Conservation (phyloP, 148 eudicot genomes). For the Arbutus unedo region DNA sequence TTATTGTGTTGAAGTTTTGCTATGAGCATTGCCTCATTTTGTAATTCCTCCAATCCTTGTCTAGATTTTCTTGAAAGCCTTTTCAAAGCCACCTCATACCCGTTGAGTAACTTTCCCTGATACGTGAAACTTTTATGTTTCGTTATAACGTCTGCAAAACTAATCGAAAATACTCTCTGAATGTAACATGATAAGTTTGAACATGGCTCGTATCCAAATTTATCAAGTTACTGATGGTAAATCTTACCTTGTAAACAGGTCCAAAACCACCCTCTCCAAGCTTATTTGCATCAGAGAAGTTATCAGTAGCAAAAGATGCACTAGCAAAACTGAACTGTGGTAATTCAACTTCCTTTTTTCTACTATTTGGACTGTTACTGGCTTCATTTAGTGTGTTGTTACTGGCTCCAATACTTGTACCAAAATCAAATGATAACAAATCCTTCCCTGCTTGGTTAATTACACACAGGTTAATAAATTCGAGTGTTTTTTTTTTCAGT, state of each 20-base stretch:
- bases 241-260: not conserved
- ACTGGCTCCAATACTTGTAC: not conserved
- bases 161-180: not conserved
- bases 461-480: not conserved
- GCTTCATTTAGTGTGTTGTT: not conserved
- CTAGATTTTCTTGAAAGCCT: not conserved
- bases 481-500: too few species aligned
- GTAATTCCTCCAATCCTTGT: constrained; percentile 9
- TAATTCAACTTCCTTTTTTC: not conserved
- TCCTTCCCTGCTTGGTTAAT: not conserved
- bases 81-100: not conserved
- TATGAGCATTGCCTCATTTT: constrained; percentile 3
- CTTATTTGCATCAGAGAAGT: constrained; percentile 3
- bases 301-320: not conserved
- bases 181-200: not conserved
- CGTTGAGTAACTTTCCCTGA: not conserved
- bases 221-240: not conserved
- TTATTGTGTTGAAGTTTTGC: constrained; percentile 14
- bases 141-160: not conserved
- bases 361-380: not conserved
- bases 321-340: not conserved
- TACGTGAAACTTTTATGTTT: not conserved
- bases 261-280: too few species aligned
- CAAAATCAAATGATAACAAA: not conserved
- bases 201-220: not conserved